phyloP scores from a whole-genome alignment of 2,329 filamentous ascomycete genomes.

The Davidsoniella neocaledoniae region DNA sequence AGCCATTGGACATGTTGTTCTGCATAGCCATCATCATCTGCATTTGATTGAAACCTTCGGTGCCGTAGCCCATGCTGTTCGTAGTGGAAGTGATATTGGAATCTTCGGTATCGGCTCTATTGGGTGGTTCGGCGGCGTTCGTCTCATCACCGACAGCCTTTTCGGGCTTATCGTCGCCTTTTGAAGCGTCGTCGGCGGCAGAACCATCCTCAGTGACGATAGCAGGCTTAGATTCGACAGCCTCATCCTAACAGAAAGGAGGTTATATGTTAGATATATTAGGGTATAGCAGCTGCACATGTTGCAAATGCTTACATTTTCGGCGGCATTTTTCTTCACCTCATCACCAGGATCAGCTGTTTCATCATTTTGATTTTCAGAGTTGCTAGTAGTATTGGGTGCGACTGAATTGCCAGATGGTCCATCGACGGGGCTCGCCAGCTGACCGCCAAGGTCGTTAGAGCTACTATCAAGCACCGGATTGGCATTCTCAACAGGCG shows the following conservation, averaged over 20 bases:
- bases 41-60: slow-evolving; percentile 58
- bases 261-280: too few species aligned
- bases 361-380: neutral
- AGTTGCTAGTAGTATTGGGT: slow-evolving; percentile 9
- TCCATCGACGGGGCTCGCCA: slow-evolving; percentile 15
- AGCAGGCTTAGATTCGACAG: neutral
- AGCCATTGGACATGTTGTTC: slow-evolving; percentile 43
- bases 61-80: slow-evolving; percentile 40
- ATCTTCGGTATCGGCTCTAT: slow-evolving; percentile 16
- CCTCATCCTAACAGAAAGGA: too few species aligned
- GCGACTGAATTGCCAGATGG: slow-evolving; percentile 15
- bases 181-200: neutral
- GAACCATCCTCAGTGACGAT: neutral
- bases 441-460: slow-evolving; percentile 16
- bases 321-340: too few species aligned
- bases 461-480: slow-evolving; percentile 20
- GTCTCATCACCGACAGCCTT: slow-evolving; percentile 15
- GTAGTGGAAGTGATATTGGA: slow-evolving; percentile 16
- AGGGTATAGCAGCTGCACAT: too few species aligned
- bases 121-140: slow-evolving; percentile 14
- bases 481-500: slow-evolving; percentile 14
- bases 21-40: slow-evolving; percentile 68
- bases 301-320: too few species aligned
- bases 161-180: slow-evolving; percentile 13
- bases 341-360: neutral